These are phyloP conservation scores for Planoprotostelium fungivorum DNA, from an alignment of 78 protist species.

Conservation along the genomic window DNA sequence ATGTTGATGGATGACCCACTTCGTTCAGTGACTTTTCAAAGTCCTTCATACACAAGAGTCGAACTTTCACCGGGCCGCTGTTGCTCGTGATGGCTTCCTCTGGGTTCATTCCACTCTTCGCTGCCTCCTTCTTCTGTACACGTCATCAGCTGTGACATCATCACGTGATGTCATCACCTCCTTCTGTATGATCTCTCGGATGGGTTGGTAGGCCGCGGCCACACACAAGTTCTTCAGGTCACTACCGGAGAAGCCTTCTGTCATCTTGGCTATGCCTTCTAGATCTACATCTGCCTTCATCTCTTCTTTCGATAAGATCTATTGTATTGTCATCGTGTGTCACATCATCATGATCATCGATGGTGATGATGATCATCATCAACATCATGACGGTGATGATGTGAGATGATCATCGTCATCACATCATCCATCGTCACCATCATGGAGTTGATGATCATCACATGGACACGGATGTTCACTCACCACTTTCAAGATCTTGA, in stretches of 20 bases:
- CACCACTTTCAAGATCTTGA: constrained; percentile 28
- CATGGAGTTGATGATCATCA: too few species aligned
- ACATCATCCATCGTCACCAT: too few species aligned
- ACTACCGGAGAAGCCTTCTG: constrained; percentile 30
- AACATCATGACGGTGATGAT: neutral
- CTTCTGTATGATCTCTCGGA: constrained; percentile 11
- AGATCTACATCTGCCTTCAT: neutral
- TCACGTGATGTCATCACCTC: neutral
- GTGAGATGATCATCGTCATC: too few species aligned
- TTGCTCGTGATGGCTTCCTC: neutral
- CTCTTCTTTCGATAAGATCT: neutral
- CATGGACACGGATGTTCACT: neutral
- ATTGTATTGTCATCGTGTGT: too few species aligned
- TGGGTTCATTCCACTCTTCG: neutral
- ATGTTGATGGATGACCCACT: neutral
- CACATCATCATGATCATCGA: too few species aligned
- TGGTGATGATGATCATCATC: too few species aligned
- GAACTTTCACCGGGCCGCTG: neutral
- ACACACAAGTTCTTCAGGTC: constrained; percentile 31
- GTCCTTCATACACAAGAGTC: constrained; percentile 9
- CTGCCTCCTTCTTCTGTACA: neutral
- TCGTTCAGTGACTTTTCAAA: constrained; percentile 17
- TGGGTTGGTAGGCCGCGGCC: constrained; percentile 57
- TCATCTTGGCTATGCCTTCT: constrained; percentile 16
- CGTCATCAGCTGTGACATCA: neutral